Percentiles rank a stretch among this genome's conserved stretches.
These are phyloP conservation scores for Chrysanthemum seticuspe DNA, from an alignment of 129 eudicot species.

Conservation along the genomic window DNA sequence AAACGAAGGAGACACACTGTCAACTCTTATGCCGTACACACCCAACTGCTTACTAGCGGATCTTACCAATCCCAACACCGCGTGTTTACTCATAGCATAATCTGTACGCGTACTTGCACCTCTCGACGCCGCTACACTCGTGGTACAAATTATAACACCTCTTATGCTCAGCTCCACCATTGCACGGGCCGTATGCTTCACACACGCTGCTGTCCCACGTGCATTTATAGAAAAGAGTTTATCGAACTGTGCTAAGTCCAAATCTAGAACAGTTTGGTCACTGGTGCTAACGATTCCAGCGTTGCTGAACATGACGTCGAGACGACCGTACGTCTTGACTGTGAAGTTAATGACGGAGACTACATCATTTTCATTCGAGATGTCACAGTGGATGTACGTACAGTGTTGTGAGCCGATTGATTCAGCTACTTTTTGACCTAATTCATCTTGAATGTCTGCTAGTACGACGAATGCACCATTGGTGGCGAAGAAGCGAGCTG, in stretches of 20 bases:
- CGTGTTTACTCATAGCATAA: conserved; percentile 37
- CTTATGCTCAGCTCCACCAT: conserved; percentile 28
- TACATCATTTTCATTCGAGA: conserved; percentile 37
- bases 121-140: conserved; percentile 26
- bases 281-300: conserved; percentile 36
- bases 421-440: conserved; percentile 33
- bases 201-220: conserved; percentile 33
- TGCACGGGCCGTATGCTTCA: conserved; percentile 33
- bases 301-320: conserved; percentile 54
- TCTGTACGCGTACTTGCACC: conserved; percentile 28
- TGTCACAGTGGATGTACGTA: conserved; percentile 43
- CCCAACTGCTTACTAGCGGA: conserved; percentile 42
- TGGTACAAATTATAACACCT: conserved; percentile 34
- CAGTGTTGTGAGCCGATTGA: conserved; percentile 30
- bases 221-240: conserved; percentile 14
- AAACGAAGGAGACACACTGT: conserved; percentile 35
- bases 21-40: conserved; percentile 36
- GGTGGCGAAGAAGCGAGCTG: conserved; percentile 41
- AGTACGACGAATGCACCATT: conserved; percentile 44
- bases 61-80: conserved; percentile 32
- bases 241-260: conserved; percentile 30
- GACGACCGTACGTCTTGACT: conserved; percentile 26
- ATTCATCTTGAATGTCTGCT: conserved; percentile 46
- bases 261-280: conserved; percentile 21
- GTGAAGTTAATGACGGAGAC: conserved; percentile 31